Base-by-base conservation (phyloP, 1,139 yeast species). In the Diutina siamensis region DNA sequence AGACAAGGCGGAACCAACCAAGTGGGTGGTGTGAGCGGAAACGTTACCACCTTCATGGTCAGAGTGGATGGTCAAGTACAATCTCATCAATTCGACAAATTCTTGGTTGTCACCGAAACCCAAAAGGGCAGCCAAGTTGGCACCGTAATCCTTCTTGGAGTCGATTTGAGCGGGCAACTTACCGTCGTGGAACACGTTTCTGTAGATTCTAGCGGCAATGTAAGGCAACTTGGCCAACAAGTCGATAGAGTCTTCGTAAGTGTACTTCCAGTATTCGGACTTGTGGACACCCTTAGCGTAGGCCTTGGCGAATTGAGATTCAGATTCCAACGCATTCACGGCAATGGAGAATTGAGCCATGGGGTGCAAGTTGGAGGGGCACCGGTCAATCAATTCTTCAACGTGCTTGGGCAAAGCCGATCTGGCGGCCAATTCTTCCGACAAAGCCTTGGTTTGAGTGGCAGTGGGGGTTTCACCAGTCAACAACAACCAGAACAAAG, bases 11-110 rank as follows among this genome's bases (percentile, higher is more conserved):
- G 95, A 85, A 57, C 97, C 97, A 53, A 89, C 97, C 68, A 89
- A 76, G 71, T 89, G 97, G 55, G 97, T 88, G 59, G 97, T 80
- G 74, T 89, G 97, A 46, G 97, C 97, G 52, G 96, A 86, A 52
- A 89, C 97, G 63, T 89, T 89, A 69, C 97, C 97, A 72, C 97
- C 97, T 74, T 89, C 97, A 72, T 89, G 97, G 68, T 89, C 97
- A 48, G 95, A 88, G 74, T 89, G 97, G 61, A 89, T 83, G 55
- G 96, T 86, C 63, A 87, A 76, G 76, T 89, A 89, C 61, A 89
- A 76, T 74, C 97, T 81, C 80, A 88, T 81, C 61, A 89, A 78
- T 69, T 88, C 95, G 51, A 84, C 78, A 64, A 89, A 89, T 67
- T 86, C 94, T 56, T 67, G 61, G 73, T 84, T 80, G 55, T 74